Base-by-base conservation (phyloP, 306 rosid genomes). In the Chamaecrista fasciculata region DNA sequence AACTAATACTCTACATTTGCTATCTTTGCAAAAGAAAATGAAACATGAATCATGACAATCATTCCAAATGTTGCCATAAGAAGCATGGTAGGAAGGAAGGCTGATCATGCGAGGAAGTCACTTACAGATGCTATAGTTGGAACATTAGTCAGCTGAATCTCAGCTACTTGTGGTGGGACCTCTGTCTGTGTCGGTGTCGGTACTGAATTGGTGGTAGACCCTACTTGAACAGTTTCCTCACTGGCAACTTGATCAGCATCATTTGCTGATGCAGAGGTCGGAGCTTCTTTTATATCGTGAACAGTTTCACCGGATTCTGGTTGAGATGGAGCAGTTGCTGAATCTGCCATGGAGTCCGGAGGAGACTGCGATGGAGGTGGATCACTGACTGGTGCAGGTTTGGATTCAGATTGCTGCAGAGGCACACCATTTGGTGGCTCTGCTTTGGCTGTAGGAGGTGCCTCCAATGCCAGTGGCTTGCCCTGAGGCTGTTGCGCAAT, bases 401-500 rank as follows among this genome's bases (percentile, higher is more conserved):
- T 15, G 16, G 92, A 29, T 59, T 86, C 87, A 23, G 87, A 67
- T 24, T 62, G 88, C 70, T 66, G 86, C 3, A 62, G 66, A 49
- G 78, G 86, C 8, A 49, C 70, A 39, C 69, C 75, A 76, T 69
- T 62, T 43, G 50, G 82, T 0, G 85, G 80, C 9, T 80, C 67
- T 71, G 70, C 86, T 21, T 79, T 37, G 67, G 84, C 61, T 4
- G 85, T 36, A 40, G 90, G 84, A 66, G 95, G 86, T 37, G 95
- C 97, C 81, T 89, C 97, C 55, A 95, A 60, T 28, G 90, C 82
- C 85, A 95, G 77, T 8, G 75, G 96, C 87, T 91, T 87, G 62
- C 69, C 89, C 3, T 89, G 85, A 71, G 78, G 87, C 62, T 72
- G 95, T 73, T 60, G 85, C 48, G 85, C 60, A 72, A 72, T 81